Evolutionary conservation across 2,329 filamentous ascomycete species (phyloP), one percentile per base, ranked within the genome.

Genomic region (Nannizzia gypsea): DNA sequence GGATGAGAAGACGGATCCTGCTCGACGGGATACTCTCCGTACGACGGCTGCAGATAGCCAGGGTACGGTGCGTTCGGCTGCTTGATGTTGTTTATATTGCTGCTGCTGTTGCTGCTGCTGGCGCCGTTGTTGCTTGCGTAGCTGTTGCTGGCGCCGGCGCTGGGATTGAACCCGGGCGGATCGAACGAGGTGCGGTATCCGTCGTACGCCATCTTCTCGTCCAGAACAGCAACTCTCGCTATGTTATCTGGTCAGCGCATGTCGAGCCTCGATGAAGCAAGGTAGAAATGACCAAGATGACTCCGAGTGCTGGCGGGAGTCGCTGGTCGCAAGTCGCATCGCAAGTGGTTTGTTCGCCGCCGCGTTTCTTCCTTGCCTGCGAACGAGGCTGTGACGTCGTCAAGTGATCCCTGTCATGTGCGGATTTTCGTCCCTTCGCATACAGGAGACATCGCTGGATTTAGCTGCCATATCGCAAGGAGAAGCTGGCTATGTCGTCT

Each of bases 181-280:
- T 67, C 63, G 60, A 70, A 72, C 59, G 67, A 62, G 59, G 59
- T 66, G 65, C 72, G 72, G 63, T 74, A 75, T 61, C 70, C 70
- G 68, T 77, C 72, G 69, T 77, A 76, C 58, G 74, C 73, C 73
- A 76, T 77, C 42, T 46, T 77, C 42, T 46, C 42, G 42, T 46
- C 17, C 20, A 20, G 13, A 24, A 20, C 17, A 24, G 17, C n/a
- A 20, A 11, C 17, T 20, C 20, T 46, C 42, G 20, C 42, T 46
- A 22, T 20, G 3, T 17, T 46, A 17, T 24, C 42, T 15, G 42
- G 42, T 46, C 42, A 46, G 42, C 42, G 42, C 42, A 46, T 46
- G 42, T 46, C 42, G 42, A 46, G 42, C 42, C 6, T 22, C 17
- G 17, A 44, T 44, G 11, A 15, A 17, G 17, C n/a, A 20, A 6